phyloP scores from a whole-genome alignment of 176 grass and related monocot species.

The Tuctoria greenei region DNA sequence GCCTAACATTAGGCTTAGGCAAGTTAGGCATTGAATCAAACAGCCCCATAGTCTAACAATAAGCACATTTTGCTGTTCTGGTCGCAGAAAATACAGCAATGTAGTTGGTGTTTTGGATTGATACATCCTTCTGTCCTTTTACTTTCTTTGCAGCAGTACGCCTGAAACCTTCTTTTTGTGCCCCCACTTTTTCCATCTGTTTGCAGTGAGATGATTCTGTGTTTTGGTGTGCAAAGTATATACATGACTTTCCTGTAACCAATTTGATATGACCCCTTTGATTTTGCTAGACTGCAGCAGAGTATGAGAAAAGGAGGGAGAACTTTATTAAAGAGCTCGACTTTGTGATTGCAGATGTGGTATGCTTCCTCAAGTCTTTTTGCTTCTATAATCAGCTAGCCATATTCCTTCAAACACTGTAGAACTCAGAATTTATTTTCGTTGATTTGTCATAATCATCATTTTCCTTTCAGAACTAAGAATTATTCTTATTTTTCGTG shows the following conservation, averaged over 20 bases:
- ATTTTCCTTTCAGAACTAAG: background rate
- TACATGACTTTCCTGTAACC: constrained; percentile 7
- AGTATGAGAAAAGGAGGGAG: constrained; percentile 83
- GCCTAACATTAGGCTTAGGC: too few relatives aligned
- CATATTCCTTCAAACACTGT: background rate
- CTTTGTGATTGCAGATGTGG: constrained; percentile 92
- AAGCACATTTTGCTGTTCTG: background rate
- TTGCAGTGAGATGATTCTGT: constrained; percentile 11
- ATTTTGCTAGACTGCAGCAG: constrained; percentile 72
- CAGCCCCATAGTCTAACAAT: too few relatives aligned
- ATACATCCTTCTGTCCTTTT: too few relatives aligned
- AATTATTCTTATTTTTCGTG: constrained; percentile 1
- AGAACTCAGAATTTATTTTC: background rate
- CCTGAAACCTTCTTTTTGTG: constrained; percentile 7
- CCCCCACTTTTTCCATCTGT: background rate
- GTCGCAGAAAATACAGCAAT: constrained; percentile 16
- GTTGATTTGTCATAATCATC: background rate
- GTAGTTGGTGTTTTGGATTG: background rate
- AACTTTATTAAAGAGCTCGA: constrained; percentile 96
- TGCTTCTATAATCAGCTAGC: background rate
- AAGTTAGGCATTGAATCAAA: too few relatives aligned
- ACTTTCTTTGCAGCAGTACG: background rate
- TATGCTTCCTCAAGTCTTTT: constrained; percentile 46
- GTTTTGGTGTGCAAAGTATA: constrained; percentile 1
- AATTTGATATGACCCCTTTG: constrained; percentile 31